These are phyloP conservation scores for Nannochloris sp. DNA, from an alignment of 139 green algal species.

Conservation along the genomic window DNA sequence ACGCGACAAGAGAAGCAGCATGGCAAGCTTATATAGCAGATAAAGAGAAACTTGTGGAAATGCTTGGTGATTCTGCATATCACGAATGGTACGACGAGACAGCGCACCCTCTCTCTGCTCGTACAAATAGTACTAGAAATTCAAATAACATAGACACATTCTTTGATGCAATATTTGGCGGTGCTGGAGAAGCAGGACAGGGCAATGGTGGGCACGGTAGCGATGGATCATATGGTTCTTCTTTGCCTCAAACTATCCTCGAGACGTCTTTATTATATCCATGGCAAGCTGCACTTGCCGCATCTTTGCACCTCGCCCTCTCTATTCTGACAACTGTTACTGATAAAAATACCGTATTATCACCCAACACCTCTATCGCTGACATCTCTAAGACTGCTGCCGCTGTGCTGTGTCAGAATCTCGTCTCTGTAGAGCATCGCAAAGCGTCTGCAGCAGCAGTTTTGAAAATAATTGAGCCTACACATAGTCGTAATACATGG, in stretches of 20 bases:
- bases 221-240: neutral
- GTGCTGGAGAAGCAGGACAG: slow-evolving; percentile 7
- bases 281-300: slow-evolving; percentile 8
- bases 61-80: slow-evolving; percentile 30
- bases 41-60: slow-evolving; percentile 29
- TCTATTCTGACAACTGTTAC: too few species aligned
- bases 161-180: slow-evolving; percentile 21
- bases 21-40: slow-evolving; percentile 33
- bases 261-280: neutral
- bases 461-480: neutral
- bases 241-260: slow-evolving; percentile 12
- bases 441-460: neutral
- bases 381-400: too few species aligned
- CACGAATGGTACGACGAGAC: slow-evolving; percentile 29
- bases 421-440: neutral
- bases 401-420: too few species aligned
- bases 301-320: too few species aligned
- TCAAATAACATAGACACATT: slow-evolving; percentile 10
- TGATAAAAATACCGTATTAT: too few species aligned
- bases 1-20: slow-evolving; percentile 16
- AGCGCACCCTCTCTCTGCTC: slow-evolving; percentile 3
- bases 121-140: too few species aligned
- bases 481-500: neutral
- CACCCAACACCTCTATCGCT: too few species aligned
- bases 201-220: neutral